Conservation (phyloP, 768 basidiomycete genomes). For the Neoboletus brunneissimus region DNA sequence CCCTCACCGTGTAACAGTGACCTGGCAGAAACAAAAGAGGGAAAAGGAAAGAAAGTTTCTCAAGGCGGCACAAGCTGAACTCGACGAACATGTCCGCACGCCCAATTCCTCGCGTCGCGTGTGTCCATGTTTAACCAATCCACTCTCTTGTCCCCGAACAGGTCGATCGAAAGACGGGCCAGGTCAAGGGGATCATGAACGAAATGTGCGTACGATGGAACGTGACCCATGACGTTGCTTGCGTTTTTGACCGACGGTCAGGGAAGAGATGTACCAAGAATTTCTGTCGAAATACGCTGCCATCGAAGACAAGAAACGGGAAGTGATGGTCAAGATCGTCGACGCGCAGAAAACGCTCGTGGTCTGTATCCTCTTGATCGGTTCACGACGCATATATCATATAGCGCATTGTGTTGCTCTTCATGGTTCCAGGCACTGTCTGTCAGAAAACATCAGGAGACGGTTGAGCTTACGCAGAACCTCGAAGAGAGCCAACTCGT, state of each 20-base stretch:
- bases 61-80: slow-evolving; percentile 21
- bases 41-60: slow-evolving; percentile 26
- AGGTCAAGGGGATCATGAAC: slow-evolving; percentile 18
- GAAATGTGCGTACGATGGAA: slow-evolving; percentile 24
- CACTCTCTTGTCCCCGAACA: slow-evolving; percentile 1
- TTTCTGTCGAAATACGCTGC: slow-evolving; percentile 24
- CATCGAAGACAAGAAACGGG: slow-evolving; percentile 29
- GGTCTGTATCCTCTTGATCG: slow-evolving; percentile 11
- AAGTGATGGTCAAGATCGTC: slow-evolving; percentile 23
- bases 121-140: no score
- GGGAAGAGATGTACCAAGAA: slow-evolving; percentile 26
- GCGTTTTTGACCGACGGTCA: not conserved
- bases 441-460: slow-evolving; percentile 28
- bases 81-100: slow-evolving; percentile 24
- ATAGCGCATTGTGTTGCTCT: no score
- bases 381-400: not conserved
- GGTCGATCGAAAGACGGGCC: slow-evolving; percentile 20
- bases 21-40: slow-evolving; percentile 33
- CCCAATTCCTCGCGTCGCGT: not conserved
- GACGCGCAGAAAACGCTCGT: slow-evolving; percentile 26
- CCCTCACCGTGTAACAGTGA: slow-evolving; percentile 10
- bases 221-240: not conserved
- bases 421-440: slow-evolving; percentile 20
- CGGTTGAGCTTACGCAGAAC: slow-evolving; percentile 17
- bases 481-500: slow-evolving; percentile 27